Evolutionary conservation across 805 yeast species (phyloP).

Genomic region (Candida ovalis): DNA sequence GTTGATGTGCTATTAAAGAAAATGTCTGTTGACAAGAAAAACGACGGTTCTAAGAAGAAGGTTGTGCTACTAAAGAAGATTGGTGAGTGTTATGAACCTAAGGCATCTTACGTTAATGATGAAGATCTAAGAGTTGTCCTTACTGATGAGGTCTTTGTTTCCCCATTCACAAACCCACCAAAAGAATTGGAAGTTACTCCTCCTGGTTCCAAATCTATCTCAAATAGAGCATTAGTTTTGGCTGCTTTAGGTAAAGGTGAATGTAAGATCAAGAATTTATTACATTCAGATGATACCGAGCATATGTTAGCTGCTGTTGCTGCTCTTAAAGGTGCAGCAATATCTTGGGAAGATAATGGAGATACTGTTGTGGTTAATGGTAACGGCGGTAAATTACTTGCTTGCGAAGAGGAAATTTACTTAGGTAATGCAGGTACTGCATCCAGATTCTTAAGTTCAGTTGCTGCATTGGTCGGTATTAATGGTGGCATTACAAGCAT

Average conservation of each 20-base stretch:
- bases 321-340: slow-evolving; percentile 74
- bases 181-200: slow-evolving; percentile 56
- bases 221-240: slow-evolving; percentile 87
- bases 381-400: slow-evolving; percentile 73
- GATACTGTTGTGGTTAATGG: slow-evolving; percentile 82
- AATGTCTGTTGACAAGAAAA: slow-evolving; percentile 96
- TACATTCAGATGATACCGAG: slow-evolving; percentile 95
- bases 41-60: slow-evolving; percentile 87
- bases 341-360: slow-evolving; percentile 83
- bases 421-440: slow-evolving; percentile 99
- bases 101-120: slow-evolving; percentile 82
- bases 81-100: slow-evolving; percentile 84
- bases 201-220: slow-evolving; percentile 96
- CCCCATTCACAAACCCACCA: slow-evolving; percentile 44
- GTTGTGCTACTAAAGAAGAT: slow-evolving; percentile 79
- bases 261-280: slow-evolving; percentile 75
- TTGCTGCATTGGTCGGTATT: slow-evolving; percentile 76
- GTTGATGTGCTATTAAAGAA: slow-evolving; percentile 68
- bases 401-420: slow-evolving; percentile 67
- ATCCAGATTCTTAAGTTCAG: slow-evolving; percentile 87
- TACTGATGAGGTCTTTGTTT: slow-evolving; percentile 75
- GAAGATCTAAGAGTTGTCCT: slow-evolving; percentile 76
- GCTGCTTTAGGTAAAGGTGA: slow-evolving; percentile 90
- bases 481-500: slow-evolving; percentile 41
- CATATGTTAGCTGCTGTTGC: slow-evolving; percentile 89